Conservation (phyloP, 371 early-diverging fungal species). For the Saksenaea oblongispora region DNA sequence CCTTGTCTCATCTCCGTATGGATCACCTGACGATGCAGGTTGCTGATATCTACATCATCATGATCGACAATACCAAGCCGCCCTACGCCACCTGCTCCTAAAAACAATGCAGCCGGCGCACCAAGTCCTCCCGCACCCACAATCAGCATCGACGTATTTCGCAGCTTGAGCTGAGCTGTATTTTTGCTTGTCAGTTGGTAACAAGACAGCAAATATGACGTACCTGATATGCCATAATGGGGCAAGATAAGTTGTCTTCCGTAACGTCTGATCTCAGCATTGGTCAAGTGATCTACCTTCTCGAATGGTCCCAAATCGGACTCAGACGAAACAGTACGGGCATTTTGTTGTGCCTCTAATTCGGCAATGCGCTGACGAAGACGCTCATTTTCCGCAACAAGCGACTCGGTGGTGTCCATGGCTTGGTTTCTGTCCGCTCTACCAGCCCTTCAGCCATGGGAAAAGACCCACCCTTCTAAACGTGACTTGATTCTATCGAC, state of each 20-base stretch:
- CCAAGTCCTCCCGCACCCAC: slow-evolving; percentile 99
- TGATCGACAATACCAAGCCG: slow-evolving; percentile 95
- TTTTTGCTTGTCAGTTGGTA: background rate
- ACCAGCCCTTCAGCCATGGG: no score
- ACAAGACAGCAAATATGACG: background rate
- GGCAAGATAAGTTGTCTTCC: slow-evolving; percentile 94
- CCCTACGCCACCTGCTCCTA: slow-evolving; percentile 93
- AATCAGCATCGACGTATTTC: slow-evolving; percentile 78
- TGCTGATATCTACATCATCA: slow-evolving; percentile 93
- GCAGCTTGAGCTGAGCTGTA: slow-evolving; percentile 81
- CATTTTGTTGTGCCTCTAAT: slow-evolving; percentile 22
- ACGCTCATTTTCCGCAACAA: slow-evolving; percentile 23
- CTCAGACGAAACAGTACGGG: background rate
- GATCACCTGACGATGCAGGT: slow-evolving; percentile 97
- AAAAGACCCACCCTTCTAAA: no score
- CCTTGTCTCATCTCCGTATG: slow-evolving; percentile 82
- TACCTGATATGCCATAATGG: slow-evolving; percentile 80
- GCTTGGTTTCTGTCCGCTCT: no score
- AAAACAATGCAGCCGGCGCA: slow-evolving; percentile 87
- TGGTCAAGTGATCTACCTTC: slow-evolving; percentile 35
- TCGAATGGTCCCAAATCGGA: slow-evolving; percentile 17
- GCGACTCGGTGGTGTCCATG: background rate
- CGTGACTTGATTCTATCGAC: no score
- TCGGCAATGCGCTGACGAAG: slow-evolving; percentile 35
- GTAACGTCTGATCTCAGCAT: slow-evolving; percentile 84